A percentile compares a stretch with the other conserved stretches of the same genome.
Evolutionary conservation across 164 flowering plant genomes (phyloP).

Genomic region (Vitis riparia): DNA sequence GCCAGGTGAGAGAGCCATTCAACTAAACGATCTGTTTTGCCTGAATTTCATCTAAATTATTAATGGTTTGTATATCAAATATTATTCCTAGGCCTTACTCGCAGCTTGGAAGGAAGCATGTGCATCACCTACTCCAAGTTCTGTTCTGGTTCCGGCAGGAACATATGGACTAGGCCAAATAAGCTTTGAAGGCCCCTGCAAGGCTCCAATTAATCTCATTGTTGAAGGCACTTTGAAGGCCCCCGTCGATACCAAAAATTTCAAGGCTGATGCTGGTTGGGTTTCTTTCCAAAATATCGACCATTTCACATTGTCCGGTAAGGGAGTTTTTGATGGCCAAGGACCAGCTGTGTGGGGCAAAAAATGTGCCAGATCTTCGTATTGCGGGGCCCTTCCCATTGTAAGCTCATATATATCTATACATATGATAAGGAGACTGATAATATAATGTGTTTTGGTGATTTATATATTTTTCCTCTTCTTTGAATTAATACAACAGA

Average conservation of each 20-base stretch:
- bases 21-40: too few relatives aligned
- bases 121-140: constrained; percentile 14
- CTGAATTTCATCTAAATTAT: too few relatives aligned
- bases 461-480: too few relatives aligned
- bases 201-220: constrained; percentile 25
- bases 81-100: too few relatives aligned
- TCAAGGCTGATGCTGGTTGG: constrained; percentile 25
- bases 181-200: constrained; percentile 37
- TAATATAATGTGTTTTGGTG: not conserved
- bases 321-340: too few relatives aligned
- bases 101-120: constrained; percentile 8
- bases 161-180: constrained; percentile 16
- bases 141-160: constrained; percentile 36
- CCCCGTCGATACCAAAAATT: not conserved
- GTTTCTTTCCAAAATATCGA: constrained; percentile 20
- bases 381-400: too few relatives aligned
- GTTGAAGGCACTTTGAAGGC: constrained; percentile 30
- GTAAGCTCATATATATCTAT: too few relatives aligned
- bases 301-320: not conserved
- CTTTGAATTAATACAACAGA: constrained; percentile 22
- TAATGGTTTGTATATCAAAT: too few relatives aligned
- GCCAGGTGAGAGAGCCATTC: too few relatives aligned
- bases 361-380: too few relatives aligned
- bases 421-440: not conserved
- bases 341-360: too few relatives aligned